Conservation (phyloP, 345 rosid genomes). For the Gossypium rotundifolium region DNA sequence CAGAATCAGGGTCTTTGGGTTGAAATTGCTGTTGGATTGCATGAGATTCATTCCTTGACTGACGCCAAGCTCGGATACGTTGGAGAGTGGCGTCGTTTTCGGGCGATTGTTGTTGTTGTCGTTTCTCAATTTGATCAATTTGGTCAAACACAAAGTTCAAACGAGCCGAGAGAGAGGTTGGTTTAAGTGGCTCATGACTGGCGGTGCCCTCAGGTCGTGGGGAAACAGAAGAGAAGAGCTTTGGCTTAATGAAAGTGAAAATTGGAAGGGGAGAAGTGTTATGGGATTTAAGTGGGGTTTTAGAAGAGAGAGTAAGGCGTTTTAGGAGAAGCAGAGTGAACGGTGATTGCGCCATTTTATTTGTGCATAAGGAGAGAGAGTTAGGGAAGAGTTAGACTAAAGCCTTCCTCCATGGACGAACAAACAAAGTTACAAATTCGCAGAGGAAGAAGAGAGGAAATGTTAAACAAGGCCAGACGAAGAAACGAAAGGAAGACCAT, state of each 20-base stretch:
- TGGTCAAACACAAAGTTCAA: slow-evolving; percentile 90
- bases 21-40: slow-evolving; percentile 10
- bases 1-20: slow-evolving; percentile 5
- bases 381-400: slow-evolving; percentile 1
- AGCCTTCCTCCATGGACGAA: slow-evolving; percentile 17
- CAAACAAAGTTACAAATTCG: neutral
- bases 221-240: slow-evolving; percentile 25
- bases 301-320: slow-evolving; percentile 29
- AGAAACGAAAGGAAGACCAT: neutral
- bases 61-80: slow-evolving; percentile 88
- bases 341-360: slow-evolving; percentile 31
- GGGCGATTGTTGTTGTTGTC: slow-evolving; percentile 25
- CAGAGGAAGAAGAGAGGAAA: neutral
- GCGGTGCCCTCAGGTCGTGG: slow-evolving; percentile 11
- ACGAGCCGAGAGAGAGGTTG: slow-evolving; percentile 80
- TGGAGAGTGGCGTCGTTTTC: slow-evolving; percentile 68
- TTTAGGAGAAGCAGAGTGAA: slow-evolving; percentile 46
- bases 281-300: slow-evolving; percentile 17
- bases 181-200: slow-evolving; percentile 32
- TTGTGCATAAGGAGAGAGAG: neutral
- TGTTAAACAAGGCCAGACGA: slow-evolving; percentile 7
- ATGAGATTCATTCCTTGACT: slow-evolving; percentile 37
- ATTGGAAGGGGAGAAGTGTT: slow-evolving; percentile 17
- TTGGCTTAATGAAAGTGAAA: neutral
- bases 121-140: slow-evolving; percentile 76